These are phyloP conservation scores for Cucumis melo DNA, from an alignment of 306 rosid species.

Conservation along the genomic window DNA sequence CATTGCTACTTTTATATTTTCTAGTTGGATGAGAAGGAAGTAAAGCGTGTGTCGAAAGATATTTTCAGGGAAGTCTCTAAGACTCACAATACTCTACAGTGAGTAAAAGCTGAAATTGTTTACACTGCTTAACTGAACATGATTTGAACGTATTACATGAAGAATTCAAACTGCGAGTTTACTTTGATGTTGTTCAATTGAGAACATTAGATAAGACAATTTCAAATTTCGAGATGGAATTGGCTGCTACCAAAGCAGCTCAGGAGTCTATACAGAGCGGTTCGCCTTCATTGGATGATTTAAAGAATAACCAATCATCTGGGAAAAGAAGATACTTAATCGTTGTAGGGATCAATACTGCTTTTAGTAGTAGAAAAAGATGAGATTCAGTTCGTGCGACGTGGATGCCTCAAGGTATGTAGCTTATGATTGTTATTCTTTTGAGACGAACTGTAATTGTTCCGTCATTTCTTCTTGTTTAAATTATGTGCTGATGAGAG, in stretches of 20 bases:
- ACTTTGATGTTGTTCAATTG: conserved; percentile 1
- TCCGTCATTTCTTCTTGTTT: neutral
- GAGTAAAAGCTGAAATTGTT: too few species aligned
- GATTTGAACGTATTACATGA: neutral
- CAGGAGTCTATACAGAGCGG: conserved; percentile 65
- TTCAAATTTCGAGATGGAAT: conserved; percentile 90
- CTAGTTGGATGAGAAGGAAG: too few species aligned
- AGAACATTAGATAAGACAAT: conserved; percentile 83
- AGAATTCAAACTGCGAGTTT: neutral
- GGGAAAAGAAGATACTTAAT: conserved; percentile 59
- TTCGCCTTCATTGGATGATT: conserved; percentile 49
- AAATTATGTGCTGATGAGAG: conserved; percentile 9
- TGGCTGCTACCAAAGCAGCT: conserved; percentile 77
- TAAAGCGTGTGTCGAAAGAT: too few species aligned
- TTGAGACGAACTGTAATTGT: neutral
- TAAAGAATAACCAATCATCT: conserved; percentile 27
- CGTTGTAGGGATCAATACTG: too few species aligned
- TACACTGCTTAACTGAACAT: too few species aligned
- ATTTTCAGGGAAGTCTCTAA: too few species aligned
- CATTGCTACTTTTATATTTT: too few species aligned
- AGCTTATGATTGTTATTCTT: neutral
- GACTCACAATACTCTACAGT: too few species aligned
- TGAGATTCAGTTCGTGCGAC: too few species aligned
- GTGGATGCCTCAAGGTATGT: too few species aligned
- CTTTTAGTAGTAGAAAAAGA: too few species aligned